A percentile compares a stretch with the other conserved stretches of the same genome.
Conservation (phyloP, 179 eudicot species). For the Actinidia arguta region DNA sequence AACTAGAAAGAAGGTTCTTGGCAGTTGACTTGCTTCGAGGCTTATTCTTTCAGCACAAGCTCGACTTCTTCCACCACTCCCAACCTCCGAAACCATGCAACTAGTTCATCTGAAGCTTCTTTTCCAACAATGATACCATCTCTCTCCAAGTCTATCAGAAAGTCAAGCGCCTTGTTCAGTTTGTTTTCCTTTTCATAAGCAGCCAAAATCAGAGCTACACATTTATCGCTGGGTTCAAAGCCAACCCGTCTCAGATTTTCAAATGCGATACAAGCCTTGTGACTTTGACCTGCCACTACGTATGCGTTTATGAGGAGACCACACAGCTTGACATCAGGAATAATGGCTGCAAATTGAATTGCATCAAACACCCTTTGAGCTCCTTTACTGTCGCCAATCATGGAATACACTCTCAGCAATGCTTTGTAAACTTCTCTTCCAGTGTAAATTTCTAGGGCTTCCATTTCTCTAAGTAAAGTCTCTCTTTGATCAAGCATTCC, state of each 20-base stretch:
- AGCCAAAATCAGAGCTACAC: slow-evolving; percentile 69
- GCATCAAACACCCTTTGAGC: slow-evolving; percentile 85
- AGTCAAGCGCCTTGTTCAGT: slow-evolving; percentile 68
- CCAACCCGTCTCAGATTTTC: slow-evolving; percentile 76
- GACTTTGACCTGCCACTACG: slow-evolving; percentile 56
- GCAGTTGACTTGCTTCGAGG: slow-evolving; percentile 31
- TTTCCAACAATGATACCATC: slow-evolving; percentile 66
- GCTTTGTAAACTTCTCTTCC: slow-evolving; percentile 91
- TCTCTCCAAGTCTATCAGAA: slow-evolving; percentile 68
- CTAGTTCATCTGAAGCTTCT: slow-evolving; percentile 74
- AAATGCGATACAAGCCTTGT: slow-evolving; percentile 63
- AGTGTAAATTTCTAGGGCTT: slow-evolving; percentile 59
- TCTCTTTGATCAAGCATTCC: slow-evolving; percentile 65
- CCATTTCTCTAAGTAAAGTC: slow-evolving; percentile 72
- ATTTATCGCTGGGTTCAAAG: slow-evolving; percentile 77
- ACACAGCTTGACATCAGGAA: slow-evolving; percentile 79
- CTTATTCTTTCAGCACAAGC: slow-evolving; percentile 63
- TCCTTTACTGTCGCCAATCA: slow-evolving; percentile 72
- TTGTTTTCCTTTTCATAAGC: slow-evolving; percentile 72
- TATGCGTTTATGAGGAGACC: slow-evolving; percentile 87
- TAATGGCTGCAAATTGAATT: slow-evolving; percentile 72
- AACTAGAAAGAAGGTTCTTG: slow-evolving; percentile 10
- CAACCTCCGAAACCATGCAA: slow-evolving; percentile 72
- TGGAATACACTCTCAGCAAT: slow-evolving; percentile 84
- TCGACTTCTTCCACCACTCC: slow-evolving; percentile 91